Base-by-base conservation (phyloP, 1,139 yeast genomes). In the Candida freyschussii region DNA sequence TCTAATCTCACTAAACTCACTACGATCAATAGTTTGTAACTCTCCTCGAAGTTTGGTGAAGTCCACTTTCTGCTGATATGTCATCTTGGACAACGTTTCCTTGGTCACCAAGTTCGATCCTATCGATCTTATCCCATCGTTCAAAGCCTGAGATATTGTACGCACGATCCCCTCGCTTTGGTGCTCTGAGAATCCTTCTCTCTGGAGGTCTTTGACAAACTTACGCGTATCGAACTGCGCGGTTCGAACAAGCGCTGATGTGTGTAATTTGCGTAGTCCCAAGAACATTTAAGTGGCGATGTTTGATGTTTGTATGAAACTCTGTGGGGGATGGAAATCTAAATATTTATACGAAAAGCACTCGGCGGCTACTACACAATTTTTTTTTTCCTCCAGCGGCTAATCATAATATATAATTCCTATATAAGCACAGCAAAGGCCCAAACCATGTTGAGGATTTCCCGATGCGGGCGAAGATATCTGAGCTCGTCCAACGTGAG, bases 21-120 rank as follows among this genome's bases (percentile, higher is more conserved):
- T 72, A 55, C 81, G 78, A 61, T 91, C 98, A 62, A 85, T 75
- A 28, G 89, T 79, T 52, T 84, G 89, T 34, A 89, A 67, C 57
- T 89, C 97, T 22, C 95, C 95, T 55, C 87, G 82, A 40, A 89
- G 70, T 55, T 89, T 89, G 27, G 96, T 94, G 67, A 91, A 91
- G 57, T 89, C 96, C 20, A 91, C 97, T 52, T 91, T 85, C 52
- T 91, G 98, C 54, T 89, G 96, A 57, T 91, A 91, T 7, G 96
- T 81, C 47, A 89, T 74, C 41, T 91, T 78, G 13, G 86, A 76
- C 30, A 89, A 68, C 26, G 79, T 77, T 48, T 87, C 96, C 48
- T 85, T 80, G 23, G 87, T 75, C 13, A 89, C 94, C 36, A 89
- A 63, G 50, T 82, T 83, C 30, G 77, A 69, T 14, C 91, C 78